A percentile compares a stretch with the other conserved stretches of the same genome.
Conservation (phyloP, 257 asterid genomes). For the Solanum clarkiae region DNA sequence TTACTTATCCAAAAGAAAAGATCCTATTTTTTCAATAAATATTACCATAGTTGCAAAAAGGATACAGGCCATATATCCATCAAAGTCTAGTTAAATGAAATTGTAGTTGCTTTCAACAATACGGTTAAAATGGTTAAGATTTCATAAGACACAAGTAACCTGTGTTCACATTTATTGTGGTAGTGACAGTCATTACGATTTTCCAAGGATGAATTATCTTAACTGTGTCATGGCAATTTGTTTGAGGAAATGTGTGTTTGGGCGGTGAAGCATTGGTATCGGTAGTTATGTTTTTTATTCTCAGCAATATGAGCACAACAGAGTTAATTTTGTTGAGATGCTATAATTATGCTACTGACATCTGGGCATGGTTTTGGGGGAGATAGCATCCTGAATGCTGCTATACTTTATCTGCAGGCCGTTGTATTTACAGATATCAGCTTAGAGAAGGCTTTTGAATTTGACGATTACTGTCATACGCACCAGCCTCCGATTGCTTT, state of each 20-base stretch:
- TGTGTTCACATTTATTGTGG: neutral
- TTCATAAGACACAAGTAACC: neutral
- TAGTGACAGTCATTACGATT: neutral
- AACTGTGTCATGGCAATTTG: neutral
- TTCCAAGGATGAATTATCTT: neutral
- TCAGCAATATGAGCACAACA: neutral
- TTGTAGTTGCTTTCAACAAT: neutral
- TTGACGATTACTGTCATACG: conserved; percentile 69
- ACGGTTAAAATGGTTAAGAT: neutral
- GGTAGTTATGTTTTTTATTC: neutral
- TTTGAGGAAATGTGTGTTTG: neutral
- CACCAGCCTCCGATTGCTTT: conserved; percentile 92
- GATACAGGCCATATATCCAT: neutral
- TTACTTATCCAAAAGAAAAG: neutral
- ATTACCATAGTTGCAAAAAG: neutral
- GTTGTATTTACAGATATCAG: conserved; percentile 71
- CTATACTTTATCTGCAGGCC: conserved; percentile 39
- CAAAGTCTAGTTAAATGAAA: neutral
- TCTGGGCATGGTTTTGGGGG: neutral
- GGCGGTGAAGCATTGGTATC: neutral
- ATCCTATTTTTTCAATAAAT: neutral
- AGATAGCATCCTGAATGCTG: neutral
- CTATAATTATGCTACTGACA: neutral
- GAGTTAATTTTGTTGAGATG: neutral
- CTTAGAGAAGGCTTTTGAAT: conserved; percentile 52